These are phyloP conservation scores for Tulasnella sp. DNA, from an alignment of 768 basidiomycete genomes.

Conservation along the genomic window DNA sequence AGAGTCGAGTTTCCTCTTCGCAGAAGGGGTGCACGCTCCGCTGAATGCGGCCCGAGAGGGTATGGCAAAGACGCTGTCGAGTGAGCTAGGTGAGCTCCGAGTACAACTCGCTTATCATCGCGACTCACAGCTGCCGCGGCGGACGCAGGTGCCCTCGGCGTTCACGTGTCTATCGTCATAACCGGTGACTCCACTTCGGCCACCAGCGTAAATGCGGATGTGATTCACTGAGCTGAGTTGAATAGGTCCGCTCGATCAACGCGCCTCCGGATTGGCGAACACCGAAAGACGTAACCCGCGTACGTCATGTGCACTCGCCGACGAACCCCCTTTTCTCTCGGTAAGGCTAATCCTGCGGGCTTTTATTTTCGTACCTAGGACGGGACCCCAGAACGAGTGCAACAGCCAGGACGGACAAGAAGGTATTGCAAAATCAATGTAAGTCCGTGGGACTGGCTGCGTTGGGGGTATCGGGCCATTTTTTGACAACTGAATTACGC, in stretches of 20 bases:
- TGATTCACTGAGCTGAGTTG: background rate
- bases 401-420: background rate
- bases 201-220: too few relatives aligned
- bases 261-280: background rate
- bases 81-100: slow-evolving; percentile 8
- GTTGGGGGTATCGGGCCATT: background rate
- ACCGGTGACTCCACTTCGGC: too few relatives aligned
- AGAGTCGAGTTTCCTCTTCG: slow-evolving; percentile 4
- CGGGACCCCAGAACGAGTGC: background rate
- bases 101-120: background rate
- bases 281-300: too few relatives aligned
- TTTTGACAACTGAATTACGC: background rate
- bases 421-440: background rate
- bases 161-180: slow-evolving; percentile 11
- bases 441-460: background rate
- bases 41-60: slow-evolving; percentile 15
- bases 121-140: background rate
- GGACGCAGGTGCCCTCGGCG: slow-evolving; percentile 6
- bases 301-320: too few relatives aligned
- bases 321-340: background rate
- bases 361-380: background rate
- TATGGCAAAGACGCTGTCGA: background rate
- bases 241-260: slow-evolving; percentile 1
- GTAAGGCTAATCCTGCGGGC: background rate
- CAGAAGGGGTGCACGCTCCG: slow-evolving; percentile 7